A percentile compares a stretch with the other conserved stretches of the same genome.
Evolutionary conservation across 768 basidiomycete species (phyloP).

Genomic region (Neoboletus brunneissimus): DNA sequence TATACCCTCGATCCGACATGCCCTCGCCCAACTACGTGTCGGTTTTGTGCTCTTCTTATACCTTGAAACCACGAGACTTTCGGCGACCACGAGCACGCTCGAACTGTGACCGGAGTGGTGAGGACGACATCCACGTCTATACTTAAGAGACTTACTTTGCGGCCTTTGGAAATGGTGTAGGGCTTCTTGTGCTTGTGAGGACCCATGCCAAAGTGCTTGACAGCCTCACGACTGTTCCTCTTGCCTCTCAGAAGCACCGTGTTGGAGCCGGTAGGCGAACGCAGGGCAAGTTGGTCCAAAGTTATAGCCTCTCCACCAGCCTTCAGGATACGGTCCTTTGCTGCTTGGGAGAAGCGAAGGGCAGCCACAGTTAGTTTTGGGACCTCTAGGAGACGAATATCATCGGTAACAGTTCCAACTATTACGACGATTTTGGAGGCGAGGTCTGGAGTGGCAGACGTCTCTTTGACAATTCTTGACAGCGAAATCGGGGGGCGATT

Average conservation of each 20-base stretch:
- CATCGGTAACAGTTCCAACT: slow-evolving; percentile 94
- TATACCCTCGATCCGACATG: slow-evolving; percentile 30
- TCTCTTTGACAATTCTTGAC: slow-evolving; percentile 87
- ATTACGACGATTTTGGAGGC: slow-evolving; percentile 83
- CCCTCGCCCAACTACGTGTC: slow-evolving; percentile 29
- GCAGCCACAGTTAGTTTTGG: slow-evolving; percentile 94
- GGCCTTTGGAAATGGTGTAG: slow-evolving; percentile 91
- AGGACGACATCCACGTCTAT: not conserved
- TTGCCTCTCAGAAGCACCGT: slow-evolving; percentile 91
- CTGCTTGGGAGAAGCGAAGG: slow-evolving; percentile 89
- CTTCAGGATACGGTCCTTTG: slow-evolving; percentile 92
- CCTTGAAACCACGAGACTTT: slow-evolving; percentile 97
- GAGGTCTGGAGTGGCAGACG: slow-evolving; percentile 58
- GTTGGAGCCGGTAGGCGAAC: slow-evolving; percentile 93
- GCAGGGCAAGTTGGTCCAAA: slow-evolving; percentile 93
- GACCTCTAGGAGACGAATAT: slow-evolving; percentile 78
- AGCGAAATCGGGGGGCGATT: slow-evolving; percentile 97
- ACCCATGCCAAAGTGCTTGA: slow-evolving; percentile 98
- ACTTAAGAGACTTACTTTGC: slow-evolving; percentile 58
- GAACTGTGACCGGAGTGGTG: slow-evolving; percentile 52
- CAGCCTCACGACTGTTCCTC: slow-evolving; percentile 90
- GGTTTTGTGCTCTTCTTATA: slow-evolving; percentile 51
- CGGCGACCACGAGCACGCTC: slow-evolving; percentile 98
- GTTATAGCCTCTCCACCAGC: slow-evolving; percentile 95
- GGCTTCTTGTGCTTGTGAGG: slow-evolving; percentile 99